Evolutionary conservation across 768 basidiomycete genomes (phyloP), one percentile per base, ranked within the genome.

Genomic region (Lyophyllum semitale): DNA sequence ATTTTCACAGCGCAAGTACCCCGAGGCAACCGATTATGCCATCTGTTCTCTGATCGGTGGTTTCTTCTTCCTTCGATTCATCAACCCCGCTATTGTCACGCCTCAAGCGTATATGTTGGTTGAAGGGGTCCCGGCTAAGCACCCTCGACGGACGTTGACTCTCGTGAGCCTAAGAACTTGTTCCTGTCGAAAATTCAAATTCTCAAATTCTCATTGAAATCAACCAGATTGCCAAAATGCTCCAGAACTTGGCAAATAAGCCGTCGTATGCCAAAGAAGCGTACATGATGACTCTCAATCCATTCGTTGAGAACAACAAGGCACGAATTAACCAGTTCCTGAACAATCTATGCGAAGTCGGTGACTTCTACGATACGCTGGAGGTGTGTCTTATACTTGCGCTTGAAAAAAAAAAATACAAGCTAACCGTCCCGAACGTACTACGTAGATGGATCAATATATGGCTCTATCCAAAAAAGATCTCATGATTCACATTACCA

Each of bases 391-490:
- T 1, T 37, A 43, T 35, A 0, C 18, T n/a, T n/a, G n/a, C n/a
- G n/a, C n/a, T n/a, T n/a, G n/a, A n/a, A n/a, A n/a, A n/a, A n/a
- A n/a, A n/a, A n/a, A n/a, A n/a, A n/a, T n/a, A 29, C 40, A 18
- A 22, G 7, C 29, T 50, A 37, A 45, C 33, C 52, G 29, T 48
- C n/a, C 26, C 7, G n/a, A n/a, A n/a, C n/a, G n/a, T n/a, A n/a
- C n/a, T n/a, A 55, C 25, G 3, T 62, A 97, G 96, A 96, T 98
- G 89, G 97, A 99, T 73, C 97, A 98, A 79, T 99, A 99, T 71
- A 98, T 99, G 95, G 97, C 97, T 8, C 77, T 99, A 54, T 98
- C 95, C 55, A 99, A 99, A 83, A 98, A 98, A 73, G 97, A 98
- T 69, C 80, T 98, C 55, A 87, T 90, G 80, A 98, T 99, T 74